Percentiles rank a stretch among this genome's conserved stretches.
Evolutionary conservation across 768 basidiomycete species (phyloP).

Genomic region (Lactifluus rugatus): DNA sequence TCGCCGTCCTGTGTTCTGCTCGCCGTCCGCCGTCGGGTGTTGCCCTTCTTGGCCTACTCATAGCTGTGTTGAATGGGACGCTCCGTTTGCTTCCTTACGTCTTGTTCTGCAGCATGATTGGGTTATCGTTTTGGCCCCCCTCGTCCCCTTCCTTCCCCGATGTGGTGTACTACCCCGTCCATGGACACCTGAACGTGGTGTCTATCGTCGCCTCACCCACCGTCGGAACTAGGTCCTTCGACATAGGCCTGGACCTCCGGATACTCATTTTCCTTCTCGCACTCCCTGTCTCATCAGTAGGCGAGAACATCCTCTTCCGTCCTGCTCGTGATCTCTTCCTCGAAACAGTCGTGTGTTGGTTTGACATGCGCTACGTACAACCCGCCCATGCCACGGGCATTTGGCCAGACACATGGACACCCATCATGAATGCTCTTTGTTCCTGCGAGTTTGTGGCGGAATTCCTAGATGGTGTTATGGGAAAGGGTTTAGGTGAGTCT

Average conservation of each 20-base stretch:
- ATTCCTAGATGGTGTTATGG: background rate
- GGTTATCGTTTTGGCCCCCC: slow-evolving; percentile 3
- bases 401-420: slow-evolving; percentile 11
- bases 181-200: background rate
- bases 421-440: slow-evolving; percentile 7
- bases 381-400: slow-evolving; percentile 1
- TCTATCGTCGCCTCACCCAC: background rate
- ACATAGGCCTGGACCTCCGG: background rate
- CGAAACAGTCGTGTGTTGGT: slow-evolving; percentile 7
- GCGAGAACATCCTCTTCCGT: slow-evolving; percentile 1
- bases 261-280: slow-evolving; percentile 5
- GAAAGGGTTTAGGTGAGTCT: background rate
- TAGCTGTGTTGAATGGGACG: background rate
- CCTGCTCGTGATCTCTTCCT: background rate
- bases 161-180: background rate
- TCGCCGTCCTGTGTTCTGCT: slow-evolving; percentile 4
- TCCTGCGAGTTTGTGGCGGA: slow-evolving; percentile 5
- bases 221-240: background rate
- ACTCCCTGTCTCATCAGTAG: background rate
- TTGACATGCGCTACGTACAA: slow-evolving; percentile 11
- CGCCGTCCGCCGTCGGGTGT: slow-evolving; percentile 9
- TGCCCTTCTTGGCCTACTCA: slow-evolving; percentile 5
- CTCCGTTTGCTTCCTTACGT: slow-evolving; percentile 7
- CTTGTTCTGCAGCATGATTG: slow-evolving; percentile 2
- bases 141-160: background rate